Percentiles rank a stretch among this genome's conserved stretches.
These are phyloP conservation scores for Truncatella angustata DNA, from an alignment of 2,329 filamentous ascomycete genomes.

Conservation along the genomic window DNA sequence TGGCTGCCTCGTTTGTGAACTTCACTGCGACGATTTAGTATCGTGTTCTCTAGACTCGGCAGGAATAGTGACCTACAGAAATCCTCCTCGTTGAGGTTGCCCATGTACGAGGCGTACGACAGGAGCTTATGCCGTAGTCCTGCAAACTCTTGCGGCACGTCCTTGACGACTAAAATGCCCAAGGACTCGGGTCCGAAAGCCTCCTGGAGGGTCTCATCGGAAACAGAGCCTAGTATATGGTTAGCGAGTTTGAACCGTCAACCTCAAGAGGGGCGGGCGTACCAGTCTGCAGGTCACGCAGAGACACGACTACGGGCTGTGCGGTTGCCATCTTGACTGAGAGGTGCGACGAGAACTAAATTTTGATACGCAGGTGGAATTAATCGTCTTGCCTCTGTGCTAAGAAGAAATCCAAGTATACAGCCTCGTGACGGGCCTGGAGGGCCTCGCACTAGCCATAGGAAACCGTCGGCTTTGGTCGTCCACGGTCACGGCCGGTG, in stretches of 20 bases:
- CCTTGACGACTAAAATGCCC: constrained; percentile 90
- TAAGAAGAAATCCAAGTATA: not conserved
- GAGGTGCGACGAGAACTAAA: no score
- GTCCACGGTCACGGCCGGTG: not conserved
- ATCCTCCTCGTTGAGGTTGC: constrained; percentile 69
- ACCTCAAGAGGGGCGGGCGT: constrained; percentile 21
- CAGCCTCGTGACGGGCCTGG: not conserved
- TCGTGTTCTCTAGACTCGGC: no score
- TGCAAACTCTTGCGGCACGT: constrained; percentile 71
- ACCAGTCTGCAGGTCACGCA: constrained; percentile 61
- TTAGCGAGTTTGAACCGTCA: not conserved
- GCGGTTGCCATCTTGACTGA: constrained; percentile 42
- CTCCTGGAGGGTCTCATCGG: constrained; percentile 66
- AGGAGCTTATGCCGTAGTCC: constrained; percentile 72
- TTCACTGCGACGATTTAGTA: constrained; percentile 37
- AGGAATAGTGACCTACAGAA: constrained; percentile 53
- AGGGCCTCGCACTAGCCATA: constrained; percentile 9
- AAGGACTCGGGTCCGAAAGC: constrained; percentile 90
- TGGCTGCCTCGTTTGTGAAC: constrained; percentile 58
- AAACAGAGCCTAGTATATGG: constrained; percentile 55
- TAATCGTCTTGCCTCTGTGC: not conserved
- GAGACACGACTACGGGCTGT: constrained; percentile 58
- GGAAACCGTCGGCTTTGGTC: constrained; percentile 27
- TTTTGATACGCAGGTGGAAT: no score
- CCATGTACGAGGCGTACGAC: constrained; percentile 86